phyloP scores from a whole-genome alignment of 176 grass and related monocot genomes.

The Tillandsia fasciculata region DNA sequence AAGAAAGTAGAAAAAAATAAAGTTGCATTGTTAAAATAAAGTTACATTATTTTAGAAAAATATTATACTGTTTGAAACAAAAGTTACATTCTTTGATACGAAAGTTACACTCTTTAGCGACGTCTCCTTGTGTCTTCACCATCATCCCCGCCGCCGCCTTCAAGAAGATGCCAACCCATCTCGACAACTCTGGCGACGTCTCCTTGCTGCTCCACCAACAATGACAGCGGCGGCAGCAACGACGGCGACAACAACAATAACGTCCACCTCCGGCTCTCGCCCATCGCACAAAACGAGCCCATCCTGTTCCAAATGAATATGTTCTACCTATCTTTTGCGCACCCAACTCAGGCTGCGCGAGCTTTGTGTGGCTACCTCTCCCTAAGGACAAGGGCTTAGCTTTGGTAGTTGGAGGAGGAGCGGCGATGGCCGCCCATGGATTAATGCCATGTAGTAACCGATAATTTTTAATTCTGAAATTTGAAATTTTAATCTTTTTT shows the following conservation, averaged over 20 bases:
- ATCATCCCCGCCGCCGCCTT: constrained; percentile 70
- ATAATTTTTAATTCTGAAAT: too few species aligned
- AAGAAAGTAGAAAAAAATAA: too few species aligned
- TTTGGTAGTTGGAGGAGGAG: constrained; percentile 73
- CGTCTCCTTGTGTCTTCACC: constrained; percentile 40
- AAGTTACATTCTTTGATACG: too few species aligned
- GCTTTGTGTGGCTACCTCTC: constrained; percentile 63
- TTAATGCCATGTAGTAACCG: too few species aligned
- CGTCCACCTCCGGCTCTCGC: constrained; percentile 63
- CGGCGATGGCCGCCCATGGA: constrained; percentile 84
- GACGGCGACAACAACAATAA: constrained; percentile 61
- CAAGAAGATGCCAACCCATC: constrained; percentile 75
- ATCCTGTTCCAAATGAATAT: constrained; percentile 73
- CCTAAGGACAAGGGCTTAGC: constrained; percentile 74
- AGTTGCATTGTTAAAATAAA: too few species aligned
- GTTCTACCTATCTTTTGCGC: constrained; percentile 79
- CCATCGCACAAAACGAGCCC: constrained; percentile 97
- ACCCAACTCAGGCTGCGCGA: constrained; percentile 66
- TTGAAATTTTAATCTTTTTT: too few species aligned
- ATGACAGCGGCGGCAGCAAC: constrained; percentile 8
- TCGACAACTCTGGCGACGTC: constrained; percentile 92
- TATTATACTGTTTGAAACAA: too few species aligned
- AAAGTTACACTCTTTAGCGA: too few species aligned
- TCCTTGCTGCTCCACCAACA: constrained; percentile 71
- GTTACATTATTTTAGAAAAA: too few species aligned